A percentile compares a stretch with the other conserved stretches of the same genome.
Conservation (phyloP, 202 grass and related monocot species). For the Zoysia matrella region DNA sequence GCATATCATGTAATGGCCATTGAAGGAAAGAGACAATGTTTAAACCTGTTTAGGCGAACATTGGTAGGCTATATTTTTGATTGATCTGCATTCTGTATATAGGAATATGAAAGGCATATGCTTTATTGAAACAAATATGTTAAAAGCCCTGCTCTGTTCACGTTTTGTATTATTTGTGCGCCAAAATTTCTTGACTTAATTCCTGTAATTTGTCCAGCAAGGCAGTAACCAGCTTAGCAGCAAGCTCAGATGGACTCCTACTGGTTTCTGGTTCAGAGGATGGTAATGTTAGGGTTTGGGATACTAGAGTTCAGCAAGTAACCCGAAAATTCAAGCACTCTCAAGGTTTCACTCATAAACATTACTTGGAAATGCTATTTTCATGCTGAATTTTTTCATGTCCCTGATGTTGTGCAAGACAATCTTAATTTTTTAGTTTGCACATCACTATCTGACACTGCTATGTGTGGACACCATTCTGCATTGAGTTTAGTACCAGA, state of each 20-base stretch:
- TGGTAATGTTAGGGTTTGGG: conserved; percentile 65
- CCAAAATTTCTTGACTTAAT: conserved; percentile 10
- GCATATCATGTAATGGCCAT: not conserved
- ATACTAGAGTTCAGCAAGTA: conserved; percentile 63
- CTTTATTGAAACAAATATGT: conserved; percentile 8
- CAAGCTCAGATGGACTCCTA: conserved; percentile 59
- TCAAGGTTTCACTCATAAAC: conserved; percentile 53
- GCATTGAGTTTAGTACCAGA: conserved; percentile 3
- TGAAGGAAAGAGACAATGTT: not conserved
- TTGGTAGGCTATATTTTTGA: not conserved
- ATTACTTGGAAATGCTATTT: not conserved
- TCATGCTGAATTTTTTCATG: not conserved
- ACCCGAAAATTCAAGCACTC: conserved; percentile 75
- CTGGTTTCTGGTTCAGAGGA: conserved; percentile 73
- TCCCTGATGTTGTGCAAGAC: not conserved
- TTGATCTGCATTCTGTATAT: conserved; percentile 27
- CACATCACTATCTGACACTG: not conserved
- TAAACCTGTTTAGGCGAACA: not conserved
- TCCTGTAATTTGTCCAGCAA: conserved; percentile 47
- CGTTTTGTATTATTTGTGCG: conserved; percentile 22
- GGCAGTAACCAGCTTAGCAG: conserved; percentile 62
- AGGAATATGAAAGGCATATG: not conserved
- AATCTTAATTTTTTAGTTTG: conserved; percentile 16
- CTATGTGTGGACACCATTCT: conserved; percentile 2
- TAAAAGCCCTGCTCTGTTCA: not conserved